These are phyloP conservation scores for Crataegus laevigata DNA, from an alignment of 306 rosid species.

Conservation along the genomic window DNA sequence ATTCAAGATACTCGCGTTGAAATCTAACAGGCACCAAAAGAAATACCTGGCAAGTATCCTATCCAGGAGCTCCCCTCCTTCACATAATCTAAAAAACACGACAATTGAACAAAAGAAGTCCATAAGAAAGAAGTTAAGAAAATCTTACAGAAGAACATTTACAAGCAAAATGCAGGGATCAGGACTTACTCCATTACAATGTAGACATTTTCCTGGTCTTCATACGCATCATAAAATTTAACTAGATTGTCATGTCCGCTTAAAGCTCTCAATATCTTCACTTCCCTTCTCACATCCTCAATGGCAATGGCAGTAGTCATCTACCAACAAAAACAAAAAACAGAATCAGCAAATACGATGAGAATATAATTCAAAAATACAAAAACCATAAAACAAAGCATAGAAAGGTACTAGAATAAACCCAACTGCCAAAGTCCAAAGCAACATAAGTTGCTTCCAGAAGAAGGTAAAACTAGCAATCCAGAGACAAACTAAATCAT, in stretches of 20 bases:
- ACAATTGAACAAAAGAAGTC: neutral
- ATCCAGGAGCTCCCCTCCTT: slow-evolving; percentile 96
- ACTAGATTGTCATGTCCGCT: slow-evolving; percentile 74
- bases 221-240: slow-evolving; percentile 68
- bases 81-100: slow-evolving; percentile 54
- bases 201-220: slow-evolving; percentile 82
- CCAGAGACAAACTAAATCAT: neutral
- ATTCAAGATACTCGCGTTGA: slow-evolving; percentile 1
- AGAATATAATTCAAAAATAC: neutral
- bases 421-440: neutral
- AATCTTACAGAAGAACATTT: neutral
- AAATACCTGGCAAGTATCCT: slow-evolving; percentile 78
- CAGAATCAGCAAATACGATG: neutral
- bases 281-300: slow-evolving; percentile 96
- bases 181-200: slow-evolving; percentile 88
- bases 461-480: neutral
- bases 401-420: neutral
- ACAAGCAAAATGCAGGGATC: slow-evolving; percentile 3
- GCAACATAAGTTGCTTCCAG: neutral
- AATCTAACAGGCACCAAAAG: slow-evolving; percentile 7
- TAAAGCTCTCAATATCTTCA: slow-evolving; percentile 85
- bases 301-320: slow-evolving; percentile 93
- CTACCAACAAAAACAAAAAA: slow-evolving; percentile 35
- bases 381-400: neutral
- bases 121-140: neutral